Base-by-base conservation (phyloP, 2,329 filamentous ascomycete genomes). In the Alternaria gaisen region DNA sequence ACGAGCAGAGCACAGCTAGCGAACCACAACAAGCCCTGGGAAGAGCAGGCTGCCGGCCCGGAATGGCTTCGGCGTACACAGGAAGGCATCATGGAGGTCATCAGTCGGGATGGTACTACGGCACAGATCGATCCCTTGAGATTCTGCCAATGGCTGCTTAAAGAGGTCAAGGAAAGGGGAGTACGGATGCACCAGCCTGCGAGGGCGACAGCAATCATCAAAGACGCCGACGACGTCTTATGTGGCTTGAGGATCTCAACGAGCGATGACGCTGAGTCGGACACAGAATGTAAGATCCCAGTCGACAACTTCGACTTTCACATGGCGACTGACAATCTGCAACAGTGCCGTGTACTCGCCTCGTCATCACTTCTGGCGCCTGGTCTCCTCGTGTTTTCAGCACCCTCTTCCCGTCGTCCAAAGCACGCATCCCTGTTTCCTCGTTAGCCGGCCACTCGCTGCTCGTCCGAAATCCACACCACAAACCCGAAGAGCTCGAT, bases 401-500 rank as follows among this genome's bases (percentile, higher is more conserved):
- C 2, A 79, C 81, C 0, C 83, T 94, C 16, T 94, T 94, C 71
- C 87, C 87, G 0, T 70, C 76, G 0, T 84, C 89, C 1, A 71
- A 70, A 3, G 70, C 84, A 2, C 74, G 80, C 11, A 79, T 93
- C 22, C 86, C 88, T 0, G 81, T 93, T 42, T 80, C 81, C 3
- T 83, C 86, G 18, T 80, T 93, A 5, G 90, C 90, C 0, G 92
- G 91, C 0, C 88, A 94, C 77, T 92, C 90, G 18, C 78, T 94
- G 9, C 85, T 93, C 3, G 77, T 94, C 5, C 85, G 81, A 58
- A 87, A 86, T 6, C 87, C 89, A 1, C 80, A 83, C 50, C 87
- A 83, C 83, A 77, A 81, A 60, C 51, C 61, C 4, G 61, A 72
- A 5, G 74, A 80, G 41, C 75, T 83, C n/a, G 82, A 84, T 53